Percentiles rank a stretch among this genome's conserved stretches.
Conservation (phyloP, 2,329 filamentous ascomycete genomes). For the Sporothrix pallida region DNA sequence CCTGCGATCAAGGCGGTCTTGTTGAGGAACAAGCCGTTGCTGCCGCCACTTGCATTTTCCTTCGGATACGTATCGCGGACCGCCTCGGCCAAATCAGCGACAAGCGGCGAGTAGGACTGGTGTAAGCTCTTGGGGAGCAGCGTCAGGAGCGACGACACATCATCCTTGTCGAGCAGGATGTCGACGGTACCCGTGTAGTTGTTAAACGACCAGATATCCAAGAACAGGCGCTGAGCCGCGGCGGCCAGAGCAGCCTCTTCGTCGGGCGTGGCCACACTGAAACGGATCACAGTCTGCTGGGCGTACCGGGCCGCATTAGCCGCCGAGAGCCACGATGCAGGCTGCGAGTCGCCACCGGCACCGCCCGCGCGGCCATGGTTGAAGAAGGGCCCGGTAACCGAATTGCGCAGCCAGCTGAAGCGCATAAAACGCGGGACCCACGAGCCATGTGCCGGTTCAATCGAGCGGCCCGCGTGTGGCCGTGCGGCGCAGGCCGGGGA, state of each 20-base stretch:
- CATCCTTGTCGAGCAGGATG: conserved; percentile 76
- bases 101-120: conserved; percentile 72
- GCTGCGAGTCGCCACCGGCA: not conserved
- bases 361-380: not conserved
- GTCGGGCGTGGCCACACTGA: conserved; percentile 72
- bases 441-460: not conserved
- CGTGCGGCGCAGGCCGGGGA: conserved; percentile 25
- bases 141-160: conserved; percentile 77
- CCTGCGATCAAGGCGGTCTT: not conserved
- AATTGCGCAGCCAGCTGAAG: conserved; percentile 57
- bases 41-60: conserved; percentile 31
- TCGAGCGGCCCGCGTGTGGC: not conserved
- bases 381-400: conserved; percentile 26
- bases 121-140: conserved; percentile 78
- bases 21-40: not conserved
- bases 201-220: conserved; percentile 90
- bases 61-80: conserved; percentile 77
- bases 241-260: conserved; percentile 75
- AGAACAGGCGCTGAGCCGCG: conserved; percentile 74
- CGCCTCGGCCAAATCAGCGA: conserved; percentile 78
- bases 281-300: conserved; percentile 85
- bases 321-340: conserved; percentile 39
- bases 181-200: conserved; percentile 74
- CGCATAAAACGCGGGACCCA: conserved; percentile 49
- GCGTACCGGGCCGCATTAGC: conserved; percentile 60